Conservation (phyloP, 495 filamentous ascomycete species). For the Clohesyomyces aquaticus region DNA sequence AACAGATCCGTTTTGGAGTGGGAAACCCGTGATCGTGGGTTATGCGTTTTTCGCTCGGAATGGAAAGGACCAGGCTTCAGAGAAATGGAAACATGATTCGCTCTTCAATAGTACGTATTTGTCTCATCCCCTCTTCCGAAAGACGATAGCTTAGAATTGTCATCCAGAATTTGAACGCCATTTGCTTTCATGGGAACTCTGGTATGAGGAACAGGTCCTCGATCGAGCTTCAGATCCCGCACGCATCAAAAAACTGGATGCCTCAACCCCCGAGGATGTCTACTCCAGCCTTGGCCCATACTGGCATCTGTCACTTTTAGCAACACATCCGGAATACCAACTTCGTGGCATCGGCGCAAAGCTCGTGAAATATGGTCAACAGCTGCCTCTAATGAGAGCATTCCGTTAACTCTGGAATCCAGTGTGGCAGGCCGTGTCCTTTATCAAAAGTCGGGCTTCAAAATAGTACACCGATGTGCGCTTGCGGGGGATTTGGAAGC, state of each 20-base stretch:
- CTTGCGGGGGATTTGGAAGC: conserved; percentile 13
- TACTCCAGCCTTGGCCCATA: conserved; percentile 8
- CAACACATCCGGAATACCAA: conserved; percentile 21
- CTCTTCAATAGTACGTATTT: conserved; percentile 11
- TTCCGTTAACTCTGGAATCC: conserved; percentile 29
- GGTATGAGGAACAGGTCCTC: conserved; percentile 22
- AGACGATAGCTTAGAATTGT: background rate
- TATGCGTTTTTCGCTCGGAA: conserved; percentile 24
- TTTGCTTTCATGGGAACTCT: conserved; percentile 32
- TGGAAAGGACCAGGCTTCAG: conserved; percentile 16
- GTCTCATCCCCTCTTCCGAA: background rate
- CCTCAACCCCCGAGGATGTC: conserved; percentile 1
- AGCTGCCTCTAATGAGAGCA: conserved; percentile 17
- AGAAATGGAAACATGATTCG: conserved; percentile 16
- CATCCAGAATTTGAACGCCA: conserved; percentile 29
- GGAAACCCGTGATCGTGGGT: conserved; percentile 24
- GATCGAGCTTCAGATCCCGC: conserved; percentile 16
- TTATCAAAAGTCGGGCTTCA: conserved; percentile 32
- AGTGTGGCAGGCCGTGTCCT: conserved; percentile 22
- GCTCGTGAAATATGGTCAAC: conserved; percentile 24
- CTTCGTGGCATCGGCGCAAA: conserved; percentile 24
- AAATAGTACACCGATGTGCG: conserved; percentile 6
- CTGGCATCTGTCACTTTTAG: conserved; percentile 25
- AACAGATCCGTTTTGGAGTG: conserved; percentile 24
- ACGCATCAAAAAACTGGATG: conserved; percentile 1